Conservation (phyloP, 768 basidiomycete species). For the Candolleomyces aberdarensis region DNA sequence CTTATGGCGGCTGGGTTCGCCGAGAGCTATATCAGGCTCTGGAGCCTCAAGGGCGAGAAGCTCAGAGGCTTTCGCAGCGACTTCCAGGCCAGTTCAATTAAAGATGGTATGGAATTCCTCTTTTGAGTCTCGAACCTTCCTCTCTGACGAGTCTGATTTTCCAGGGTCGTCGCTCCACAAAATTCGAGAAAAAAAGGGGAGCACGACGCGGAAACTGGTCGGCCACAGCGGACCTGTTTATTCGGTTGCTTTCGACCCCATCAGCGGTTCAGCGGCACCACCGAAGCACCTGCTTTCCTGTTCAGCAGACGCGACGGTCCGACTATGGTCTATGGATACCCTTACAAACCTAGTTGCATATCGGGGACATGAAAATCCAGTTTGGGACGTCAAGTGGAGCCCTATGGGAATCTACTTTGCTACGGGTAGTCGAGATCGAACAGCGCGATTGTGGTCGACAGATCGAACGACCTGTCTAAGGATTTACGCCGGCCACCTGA, state of each 20-base stretch:
- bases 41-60: slow-evolving; percentile 93
- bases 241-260: slow-evolving; percentile 89
- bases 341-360: slow-evolving; percentile 92
- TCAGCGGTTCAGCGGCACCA: slow-evolving; percentile 79
- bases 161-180: slow-evolving; percentile 59
- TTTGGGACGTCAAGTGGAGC: slow-evolving; percentile 99
- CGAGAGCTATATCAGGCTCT: slow-evolving; percentile 92
- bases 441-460: slow-evolving; percentile 94
- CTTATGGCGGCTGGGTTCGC: slow-evolving; percentile 93
- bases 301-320: slow-evolving; percentile 87
- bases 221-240: slow-evolving; percentile 98
- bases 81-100: slow-evolving; percentile 60
- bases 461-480: slow-evolving; percentile 83
- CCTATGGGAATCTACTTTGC: slow-evolving; percentile 99
- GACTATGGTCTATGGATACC: slow-evolving; percentile 95
- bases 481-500: slow-evolving; percentile 93
- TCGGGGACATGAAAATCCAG: slow-evolving; percentile 93
- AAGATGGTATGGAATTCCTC: slow-evolving; percentile 55
- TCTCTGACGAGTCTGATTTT: background rate
- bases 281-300: slow-evolving; percentile 88
- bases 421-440: slow-evolving; percentile 89
- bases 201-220: slow-evolving; percentile 89
- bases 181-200: slow-evolving; percentile 77
- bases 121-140: background rate
- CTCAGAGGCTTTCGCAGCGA: slow-evolving; percentile 76